Evolutionary conservation across 1,284 basidiomycete genomes (phyloP), one percentile per base, ranked within the genome.

Genomic region (Paramarasmius palmivorus): DNA sequence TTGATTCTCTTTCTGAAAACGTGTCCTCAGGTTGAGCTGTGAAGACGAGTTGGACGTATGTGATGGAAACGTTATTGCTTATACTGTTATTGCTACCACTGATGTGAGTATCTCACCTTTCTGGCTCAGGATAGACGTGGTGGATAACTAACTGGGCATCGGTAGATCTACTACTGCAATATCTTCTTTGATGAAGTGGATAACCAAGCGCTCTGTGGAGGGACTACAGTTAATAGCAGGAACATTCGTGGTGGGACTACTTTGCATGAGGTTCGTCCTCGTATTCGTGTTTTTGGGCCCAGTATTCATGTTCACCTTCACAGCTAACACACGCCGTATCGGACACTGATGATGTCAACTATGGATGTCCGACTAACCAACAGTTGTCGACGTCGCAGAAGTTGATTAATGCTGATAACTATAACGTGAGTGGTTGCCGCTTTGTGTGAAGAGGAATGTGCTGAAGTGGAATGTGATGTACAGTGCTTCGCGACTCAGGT

Each of bases 371-470:
- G 26, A 59, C 49, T 44, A 63, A 65, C 56, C 58, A 61, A 58
- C 53, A 57, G 49, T 61, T 42, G 56, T 53, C 49, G 47, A 50
- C 57, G 54, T 56, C 45, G 34, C 55, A 52, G 45, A 54, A 45
- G 56, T 55, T 49, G 10, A 37, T 29, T 45, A 67, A 67, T 52
- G 65, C 65, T 14, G 65, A 66, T 55, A 65, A 65, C 59, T 67
- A 62, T 57, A 67, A 67, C 55, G 63, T 65, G 47, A 22, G 62
- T 51, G 9, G 29, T 32, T 32, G 6, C 29, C 29, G 12, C 12
- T 32, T 12, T 6, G 29, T 6, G 29, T 32, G n/a, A 6, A 12
- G 7, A 6, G 29, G 29, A 6, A 6, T 32, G 6, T 32, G 12
- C 29, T 32, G 29, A 32, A 6, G 6, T 32, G n/a, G n/a, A n/a